Evolutionary conservation across 2,329 filamentous ascomycete genomes (phyloP), one percentile per base, ranked within the genome.

Genomic region (Penicillium sumatraense): DNA sequence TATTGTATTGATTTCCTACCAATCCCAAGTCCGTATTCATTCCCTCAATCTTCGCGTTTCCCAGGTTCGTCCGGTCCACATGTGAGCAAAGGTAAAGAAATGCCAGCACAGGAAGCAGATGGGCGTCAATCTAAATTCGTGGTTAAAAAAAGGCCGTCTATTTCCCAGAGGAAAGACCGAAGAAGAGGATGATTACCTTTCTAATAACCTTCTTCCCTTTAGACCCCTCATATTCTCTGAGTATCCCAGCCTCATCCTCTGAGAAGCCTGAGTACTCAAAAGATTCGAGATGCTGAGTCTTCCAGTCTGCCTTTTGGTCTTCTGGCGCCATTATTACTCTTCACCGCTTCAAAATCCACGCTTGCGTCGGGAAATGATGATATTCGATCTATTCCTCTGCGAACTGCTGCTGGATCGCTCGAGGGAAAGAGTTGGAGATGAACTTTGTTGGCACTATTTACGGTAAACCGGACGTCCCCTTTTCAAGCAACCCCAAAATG

Each of bases 71-170:
- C 11, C 41, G 40, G 16, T 46, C 41, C 10, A 52, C 29, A 36
- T 46, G 41, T 3, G 49, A 52, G 29, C 29, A 52, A 10, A 46
- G 40, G 21, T 52, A 52, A 20, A 52, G 41, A n/a, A 52, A 40
- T n/a, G 40, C 20, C 21, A 52, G 41, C 4, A 36, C 40, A 16
- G 49, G 49, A 21, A 52, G 27, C 4, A 52, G 21, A n/a, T 52
- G 49, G 5, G 21, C 21, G 21, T 52, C 49, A 27, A 52, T 33
- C 29, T 46, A 24, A 8, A 18, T 9, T 10, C 11, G 14, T 38
- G 35, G 7, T 20, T 16, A 18, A 10, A 20, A 16, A 2, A 38
- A 4, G 13, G 35, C 35, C 21, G 5, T 10, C 7, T 10, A 36
- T 20, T 16, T n/a, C n/a, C n/a, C n/a, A n/a, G n/a, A n/a, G n/a